These are phyloP conservation scores for Mortierella hygrophila DNA, from an alignment of 192 early-diverging fungal species.

Conservation along the genomic window DNA sequence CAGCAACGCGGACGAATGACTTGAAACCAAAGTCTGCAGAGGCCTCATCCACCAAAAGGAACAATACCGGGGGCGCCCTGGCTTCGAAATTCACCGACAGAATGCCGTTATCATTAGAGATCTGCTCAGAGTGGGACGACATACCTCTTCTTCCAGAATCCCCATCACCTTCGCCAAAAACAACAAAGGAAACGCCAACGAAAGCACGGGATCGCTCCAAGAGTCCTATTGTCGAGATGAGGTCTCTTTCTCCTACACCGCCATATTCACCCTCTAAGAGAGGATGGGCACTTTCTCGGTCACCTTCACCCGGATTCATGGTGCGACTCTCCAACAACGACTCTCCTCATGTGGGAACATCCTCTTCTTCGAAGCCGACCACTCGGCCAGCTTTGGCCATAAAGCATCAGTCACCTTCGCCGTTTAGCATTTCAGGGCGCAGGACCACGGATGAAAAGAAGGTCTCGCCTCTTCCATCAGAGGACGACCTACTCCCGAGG, in stretches of 20 bases:
- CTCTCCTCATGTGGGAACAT: neutral
- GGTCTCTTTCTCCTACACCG: neutral
- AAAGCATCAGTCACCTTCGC: neutral
- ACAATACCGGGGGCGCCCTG: neutral
- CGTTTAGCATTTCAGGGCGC: neutral
- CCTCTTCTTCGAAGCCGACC: neutral
- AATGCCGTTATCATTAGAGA: neutral
- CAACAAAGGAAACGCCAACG: neutral
- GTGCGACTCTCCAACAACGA: neutral
- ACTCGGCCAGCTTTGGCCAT: neutral
- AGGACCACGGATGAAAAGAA: neutral
- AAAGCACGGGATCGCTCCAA: neutral
- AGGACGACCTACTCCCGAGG: neutral
- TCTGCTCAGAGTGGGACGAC: slow-evolving; percentile 3
- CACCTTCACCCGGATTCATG: slow-evolving; percentile 2
- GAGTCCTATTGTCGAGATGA: neutral
- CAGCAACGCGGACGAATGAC: neutral
- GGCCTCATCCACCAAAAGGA: neutral
- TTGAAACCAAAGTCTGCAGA: neutral
- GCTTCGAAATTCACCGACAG: neutral
- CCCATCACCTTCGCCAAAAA: neutral
- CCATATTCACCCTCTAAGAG: neutral
- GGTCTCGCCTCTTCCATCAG: neutral
- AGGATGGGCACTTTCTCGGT: slow-evolving; percentile 4
- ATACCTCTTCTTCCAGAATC: neutral